Base-by-base conservation (phyloP, 257 asterid genomes). In the Jacaranda copaia region DNA sequence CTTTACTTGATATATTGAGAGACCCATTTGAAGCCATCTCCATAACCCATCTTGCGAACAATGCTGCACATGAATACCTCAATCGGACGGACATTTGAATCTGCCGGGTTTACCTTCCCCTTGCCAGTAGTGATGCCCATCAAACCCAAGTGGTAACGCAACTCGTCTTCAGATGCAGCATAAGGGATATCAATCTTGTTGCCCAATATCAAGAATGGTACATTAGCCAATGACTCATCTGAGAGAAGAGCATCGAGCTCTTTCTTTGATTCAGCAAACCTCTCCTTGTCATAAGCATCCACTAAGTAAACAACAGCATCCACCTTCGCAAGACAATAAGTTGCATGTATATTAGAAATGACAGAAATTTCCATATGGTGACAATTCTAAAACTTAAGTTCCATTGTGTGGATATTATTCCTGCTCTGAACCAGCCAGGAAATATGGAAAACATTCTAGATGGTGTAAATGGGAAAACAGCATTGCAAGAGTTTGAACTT, bases 61-160 rank as follows among this genome's bases (percentile, higher is more conserved):
- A 87, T 87, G 85, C 90, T 87, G 89, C 91, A 87, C 91, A 87
- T 87, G 91, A 85, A 87, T 0, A 87, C 89, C 83, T 87, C 91
- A 25, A 85, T 85, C 0, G 91, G 85, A 71, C 91, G 91, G 38
- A 85, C 83, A 8, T 85, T 85, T 4, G 89, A 76, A 53, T 84
- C 87, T 2, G 82, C 0, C 46, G 82, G 53, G 81, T 79, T 87
- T 10, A 87, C 89, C 78, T 83, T 87, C 16, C 91, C 91, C 84
- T 87, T 87, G 48, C 91, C 91, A 32, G 91, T 80, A 32, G 91
- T 87, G 78, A 87, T 49, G 83, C 88, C 86, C 42, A 56, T 76
- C 84, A 87, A 70, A 10, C 90, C 88, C 87, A 87, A 72, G 84
- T 84, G 85, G 77, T 77, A 84, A 45, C 81, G 56, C 68, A 87